Conservation (phyloP, 1,284 basidiomycete genomes). For the Tranzscheliella williamsii region DNA sequence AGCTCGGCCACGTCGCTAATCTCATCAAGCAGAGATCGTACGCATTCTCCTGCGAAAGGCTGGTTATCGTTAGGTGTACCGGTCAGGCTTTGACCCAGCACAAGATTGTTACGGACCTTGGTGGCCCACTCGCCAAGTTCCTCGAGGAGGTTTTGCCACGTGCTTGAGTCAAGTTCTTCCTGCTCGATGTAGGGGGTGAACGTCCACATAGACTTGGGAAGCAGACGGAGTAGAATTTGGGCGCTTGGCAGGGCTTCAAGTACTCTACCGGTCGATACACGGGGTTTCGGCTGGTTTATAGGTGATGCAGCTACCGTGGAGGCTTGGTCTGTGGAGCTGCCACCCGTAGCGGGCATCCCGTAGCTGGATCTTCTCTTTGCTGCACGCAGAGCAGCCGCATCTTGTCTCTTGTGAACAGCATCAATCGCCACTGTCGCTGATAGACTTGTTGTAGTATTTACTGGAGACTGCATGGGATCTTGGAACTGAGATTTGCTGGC, state of each 20-base stretch:
- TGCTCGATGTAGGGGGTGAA: slow-evolving; percentile 21
- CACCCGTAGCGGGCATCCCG: not conserved
- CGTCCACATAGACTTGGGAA: slow-evolving; percentile 11
- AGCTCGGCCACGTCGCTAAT: not conserved
- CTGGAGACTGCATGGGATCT: not conserved
- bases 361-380: slow-evolving; percentile 1
- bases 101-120: not conserved
- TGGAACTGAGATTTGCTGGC: not conserved
- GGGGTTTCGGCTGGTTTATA: not conserved
- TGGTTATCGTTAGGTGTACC: not conserved
- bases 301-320: not conserved
- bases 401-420: no score
- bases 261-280: slow-evolving; percentile 18
- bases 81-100: not conserved
- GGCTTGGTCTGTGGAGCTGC: not conserved
- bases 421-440: no score
- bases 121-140: not conserved
- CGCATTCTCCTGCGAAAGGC: not conserved
- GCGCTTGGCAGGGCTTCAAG: slow-evolving; percentile 24
- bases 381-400: not conserved
- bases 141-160: not conserved
- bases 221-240: slow-evolving; percentile 23
- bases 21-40: not conserved
- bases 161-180: not conserved
- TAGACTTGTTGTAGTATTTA: not conserved